These are phyloP conservation scores for Ceratocystis harringtonii DNA, from an alignment of 2,329 filamentous ascomycete genomes.

Conservation along the genomic window DNA sequence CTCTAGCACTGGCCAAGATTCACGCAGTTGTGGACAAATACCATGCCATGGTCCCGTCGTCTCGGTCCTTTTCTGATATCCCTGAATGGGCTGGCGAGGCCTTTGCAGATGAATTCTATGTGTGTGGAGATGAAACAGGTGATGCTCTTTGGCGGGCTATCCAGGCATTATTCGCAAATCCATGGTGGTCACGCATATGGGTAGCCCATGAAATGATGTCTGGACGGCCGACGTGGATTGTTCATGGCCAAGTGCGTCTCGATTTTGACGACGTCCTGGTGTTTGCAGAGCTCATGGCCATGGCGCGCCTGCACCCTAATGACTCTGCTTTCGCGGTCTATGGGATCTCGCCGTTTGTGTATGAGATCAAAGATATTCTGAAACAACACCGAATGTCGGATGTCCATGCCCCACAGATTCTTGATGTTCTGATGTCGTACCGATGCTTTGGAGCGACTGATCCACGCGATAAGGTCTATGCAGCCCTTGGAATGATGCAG, in stretches of 20 bases:
- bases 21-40: slow-evolving; percentile 16
- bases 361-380: slow-evolving; percentile 16
- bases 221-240: slow-evolving; percentile 16
- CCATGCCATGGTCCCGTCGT: slow-evolving; percentile 8
- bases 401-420: slow-evolving; percentile 11
- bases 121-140: slow-evolving; percentile 16
- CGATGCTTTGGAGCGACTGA: slow-evolving; percentile 19
- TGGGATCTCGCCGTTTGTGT: slow-evolving; percentile 15
- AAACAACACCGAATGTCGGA: slow-evolving; percentile 9
- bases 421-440: slow-evolving; percentile 16
- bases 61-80: slow-evolving; percentile 7
- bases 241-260: slow-evolving; percentile 14
- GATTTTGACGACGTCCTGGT: slow-evolving; percentile 14
- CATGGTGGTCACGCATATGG: slow-evolving; percentile 19
- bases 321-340: slow-evolving; percentile 16
- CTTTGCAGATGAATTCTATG: slow-evolving; percentile 17
- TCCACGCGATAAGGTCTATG: slow-evolving; percentile 22
- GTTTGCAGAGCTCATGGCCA: slow-evolving; percentile 18
- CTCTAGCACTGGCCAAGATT: slow-evolving; percentile 17
- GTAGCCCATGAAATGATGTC: slow-evolving; percentile 16
- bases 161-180: slow-evolving; percentile 16
- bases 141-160: slow-evolving; percentile 16
- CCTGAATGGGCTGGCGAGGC: slow-evolving; percentile 15
- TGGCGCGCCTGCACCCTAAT: slow-evolving; percentile 16
- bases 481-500: slow-evolving; percentile 20